phyloP scores from a whole-genome alignment of 1,284 basidiomycete genomes.

The Jaminaea rosea region DNA sequence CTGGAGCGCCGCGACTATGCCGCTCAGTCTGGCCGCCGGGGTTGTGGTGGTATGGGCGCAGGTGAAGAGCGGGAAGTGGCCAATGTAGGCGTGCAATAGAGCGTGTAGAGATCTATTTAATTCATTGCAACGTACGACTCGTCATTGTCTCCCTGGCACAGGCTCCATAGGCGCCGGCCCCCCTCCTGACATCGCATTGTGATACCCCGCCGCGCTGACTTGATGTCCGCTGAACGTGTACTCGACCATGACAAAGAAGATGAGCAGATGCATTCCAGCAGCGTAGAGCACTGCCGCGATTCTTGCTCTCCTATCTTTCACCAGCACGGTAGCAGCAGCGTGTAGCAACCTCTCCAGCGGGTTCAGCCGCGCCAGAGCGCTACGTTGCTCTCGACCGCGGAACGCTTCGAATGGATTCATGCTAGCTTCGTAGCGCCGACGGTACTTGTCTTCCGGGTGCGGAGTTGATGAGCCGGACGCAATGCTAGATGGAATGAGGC shows the following conservation, averaged over 20 bases:
- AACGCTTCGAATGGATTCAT: constrained; percentile 98
- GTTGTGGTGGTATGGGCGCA: not conserved
- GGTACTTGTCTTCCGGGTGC: constrained; percentile 72
- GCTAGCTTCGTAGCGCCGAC: constrained; percentile 81
- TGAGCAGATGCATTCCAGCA: constrained; percentile 36
- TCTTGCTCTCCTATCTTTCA: constrained; percentile 64
- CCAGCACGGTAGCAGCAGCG: constrained; percentile 69
- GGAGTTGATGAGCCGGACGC: too few species aligned
- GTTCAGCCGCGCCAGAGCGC: constrained; percentile 82
- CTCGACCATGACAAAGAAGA: not conserved
- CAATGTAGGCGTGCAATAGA: too few species aligned
- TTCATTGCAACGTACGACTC: too few species aligned
- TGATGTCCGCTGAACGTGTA: too few species aligned
- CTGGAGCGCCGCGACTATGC: constrained; percentile 57
- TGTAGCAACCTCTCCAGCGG: constrained; percentile 82
- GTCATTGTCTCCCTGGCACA: too few species aligned
- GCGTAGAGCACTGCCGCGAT: constrained; percentile 76
- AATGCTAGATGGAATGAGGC: too few species aligned
- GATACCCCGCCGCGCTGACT: too few species aligned
- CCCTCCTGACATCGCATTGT: too few species aligned
- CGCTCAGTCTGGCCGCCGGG: not conserved
- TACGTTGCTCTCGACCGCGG: constrained; percentile 84
- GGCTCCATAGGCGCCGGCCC: too few species aligned
- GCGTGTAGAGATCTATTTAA: too few species aligned
- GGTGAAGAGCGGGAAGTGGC: not conserved